Evolutionary conservation across 257 asterid species (phyloP), one percentile per base, ranked within the genome.

Genomic region (Cinchona pubescens): DNA sequence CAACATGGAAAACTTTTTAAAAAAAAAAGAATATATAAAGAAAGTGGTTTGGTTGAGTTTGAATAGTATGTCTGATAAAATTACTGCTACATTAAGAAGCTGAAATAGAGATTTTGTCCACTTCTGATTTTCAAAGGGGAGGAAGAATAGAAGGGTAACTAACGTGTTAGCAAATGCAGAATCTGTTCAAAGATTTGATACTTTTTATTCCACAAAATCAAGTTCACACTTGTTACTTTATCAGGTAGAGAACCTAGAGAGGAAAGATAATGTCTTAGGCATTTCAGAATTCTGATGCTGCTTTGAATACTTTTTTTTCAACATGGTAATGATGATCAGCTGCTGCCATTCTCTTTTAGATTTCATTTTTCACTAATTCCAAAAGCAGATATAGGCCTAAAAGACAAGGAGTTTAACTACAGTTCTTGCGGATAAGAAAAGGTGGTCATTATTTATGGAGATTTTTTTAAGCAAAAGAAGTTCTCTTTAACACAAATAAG

Each of bases 401-500:
- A 59, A 76, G 75, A 37, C 80, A 75, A 70, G 37, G 68, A 70
- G 80, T 80, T 81, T 75, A 85, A 84, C 90, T 87, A 29, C 71
- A 87, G 94, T 90, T 87, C 81, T 87, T 79, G 94, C n/a, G 92
- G 87, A 86, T 68, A 79, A 63, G 75, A 69, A 80, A 88, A 93
- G 89, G 77, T 38, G 71, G 87, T 77, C 76, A 82, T 82, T 70
- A 86, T 80, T 79, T 80, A 25, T 73, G 61, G 67, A 71, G 66
- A 81, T 73, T 67, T 53, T 73, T 60, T 30, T 56, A 64, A 78
- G 79, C 53, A 55, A 58, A 43, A 64, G n/a, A 71, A 42, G 58
- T 65, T n/a, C 45, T 43, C 72, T 48, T 42, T 69, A 42, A 45
- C 29, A 73, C 60, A 69, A 53, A 62, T 60, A 67, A 59, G 25